phyloP scores from a whole-genome alignment of 371 early-diverging fungal genomes.

The Lichtheimia ornata region DNA sequence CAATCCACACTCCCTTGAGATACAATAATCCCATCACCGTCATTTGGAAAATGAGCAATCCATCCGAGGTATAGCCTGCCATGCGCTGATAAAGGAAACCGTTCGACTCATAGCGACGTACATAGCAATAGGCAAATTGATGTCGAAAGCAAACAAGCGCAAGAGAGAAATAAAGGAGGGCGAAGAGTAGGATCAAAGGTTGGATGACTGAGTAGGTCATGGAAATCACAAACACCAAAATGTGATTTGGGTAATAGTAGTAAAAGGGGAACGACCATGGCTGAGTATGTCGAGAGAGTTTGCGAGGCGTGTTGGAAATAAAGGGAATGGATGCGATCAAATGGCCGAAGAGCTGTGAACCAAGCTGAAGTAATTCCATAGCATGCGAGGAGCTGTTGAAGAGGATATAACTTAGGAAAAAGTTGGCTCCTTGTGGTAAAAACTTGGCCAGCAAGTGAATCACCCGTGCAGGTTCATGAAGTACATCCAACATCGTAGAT shows the following conservation, averaged over 20 bases:
- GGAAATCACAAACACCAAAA: slow-evolving; percentile 83
- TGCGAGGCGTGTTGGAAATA: slow-evolving; percentile 73
- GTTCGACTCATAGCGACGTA: slow-evolving; percentile 80
- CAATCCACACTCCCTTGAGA: slow-evolving; percentile 55
- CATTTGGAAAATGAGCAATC: slow-evolving; percentile 83
- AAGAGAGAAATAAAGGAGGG: slow-evolving; percentile 73
- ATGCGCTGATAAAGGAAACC: slow-evolving; percentile 79
- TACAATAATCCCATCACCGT: slow-evolving; percentile 79
- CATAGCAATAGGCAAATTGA: slow-evolving; percentile 81
- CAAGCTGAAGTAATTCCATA: slow-evolving; percentile 73
- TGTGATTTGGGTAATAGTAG: slow-evolving; percentile 71
- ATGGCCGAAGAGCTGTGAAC: slow-evolving; percentile 57
- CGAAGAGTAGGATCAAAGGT: slow-evolving; percentile 83
- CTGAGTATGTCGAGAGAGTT: slow-evolving; percentile 53
- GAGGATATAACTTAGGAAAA: slow-evolving; percentile 78
- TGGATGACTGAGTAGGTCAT: slow-evolving; percentile 85
- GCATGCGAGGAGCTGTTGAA: slow-evolving; percentile 72
- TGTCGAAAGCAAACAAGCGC: slow-evolving; percentile 81
- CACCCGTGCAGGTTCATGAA: slow-evolving; percentile 64
- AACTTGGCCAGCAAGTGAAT: slow-evolving; percentile 68
- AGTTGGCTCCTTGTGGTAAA: slow-evolving; percentile 74
- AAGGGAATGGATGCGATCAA: slow-evolving; percentile 46
- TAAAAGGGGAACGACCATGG: slow-evolving; percentile 71
- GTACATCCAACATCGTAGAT: slow-evolving; percentile 68
- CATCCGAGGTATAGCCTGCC: slow-evolving; percentile 76